Conservation (phyloP, 73 alveolate genomes). For the Paramecium tetraurelia region DNA sequence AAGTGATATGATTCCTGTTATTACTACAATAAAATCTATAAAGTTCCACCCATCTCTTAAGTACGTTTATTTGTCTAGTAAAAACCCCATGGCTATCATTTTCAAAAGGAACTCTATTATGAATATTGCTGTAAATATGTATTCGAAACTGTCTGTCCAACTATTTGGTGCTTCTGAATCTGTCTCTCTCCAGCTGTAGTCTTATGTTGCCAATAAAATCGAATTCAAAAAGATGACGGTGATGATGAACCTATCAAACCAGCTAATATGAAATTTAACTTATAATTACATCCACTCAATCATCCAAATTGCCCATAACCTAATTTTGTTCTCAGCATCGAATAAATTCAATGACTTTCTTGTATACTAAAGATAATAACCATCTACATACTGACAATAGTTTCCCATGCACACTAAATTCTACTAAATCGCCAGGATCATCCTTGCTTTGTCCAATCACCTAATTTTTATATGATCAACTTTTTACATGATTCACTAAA, state of each 20-base stretch:
- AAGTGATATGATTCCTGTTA: slow-evolving; percentile 73
- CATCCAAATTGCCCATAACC: slow-evolving; percentile 40
- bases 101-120: slow-evolving; percentile 63
- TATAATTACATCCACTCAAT: background rate
- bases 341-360: background rate
- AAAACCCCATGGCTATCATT: slow-evolving; percentile 66
- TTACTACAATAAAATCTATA: slow-evolving; percentile 79
- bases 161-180: background rate
- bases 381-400: background rate
- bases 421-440: background rate
- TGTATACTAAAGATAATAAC: background rate
- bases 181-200: background rate
- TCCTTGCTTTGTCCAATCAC: background rate
- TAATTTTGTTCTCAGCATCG: background rate
- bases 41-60: slow-evolving; percentile 84
- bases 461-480: background rate
- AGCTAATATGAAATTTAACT: background rate
- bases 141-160: slow-evolving; percentile 45
- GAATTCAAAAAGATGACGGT: background rate
- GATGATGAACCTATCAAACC: slow-evolving; percentile 23
- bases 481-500: background rate
- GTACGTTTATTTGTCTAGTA: slow-evolving; percentile 63
- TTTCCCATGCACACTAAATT: slow-evolving; percentile 20
- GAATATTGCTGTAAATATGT: slow-evolving; percentile 45
- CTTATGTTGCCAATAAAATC: slow-evolving; percentile 17